A percentile compares a stretch with the other conserved stretches of the same genome.
These are phyloP conservation scores for Starmerella scarabaei DNA, from an alignment of 805 yeast species.

Conservation along the genomic window DNA sequence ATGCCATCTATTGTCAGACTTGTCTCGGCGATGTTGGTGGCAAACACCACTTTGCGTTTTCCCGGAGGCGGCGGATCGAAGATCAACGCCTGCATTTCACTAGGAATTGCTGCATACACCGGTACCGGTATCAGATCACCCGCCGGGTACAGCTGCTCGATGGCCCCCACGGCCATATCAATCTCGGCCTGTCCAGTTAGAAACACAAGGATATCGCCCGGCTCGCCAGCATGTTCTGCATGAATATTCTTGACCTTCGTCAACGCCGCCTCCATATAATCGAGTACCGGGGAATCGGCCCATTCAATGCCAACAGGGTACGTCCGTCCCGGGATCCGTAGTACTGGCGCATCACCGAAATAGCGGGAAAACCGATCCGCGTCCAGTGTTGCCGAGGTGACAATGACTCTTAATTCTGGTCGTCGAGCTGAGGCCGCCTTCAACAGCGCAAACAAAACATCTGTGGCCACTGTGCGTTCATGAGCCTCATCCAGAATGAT, in stretches of 20 bases:
- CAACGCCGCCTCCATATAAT: constrained; percentile 79
- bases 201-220: constrained; percentile 79
- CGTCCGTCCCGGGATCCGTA: constrained; percentile 85
- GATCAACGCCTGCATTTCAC: constrained; percentile 65
- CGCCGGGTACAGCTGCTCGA: constrained; percentile 48
- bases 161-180: constrained; percentile 61
- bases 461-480: constrained; percentile 89
- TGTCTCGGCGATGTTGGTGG: constrained; percentile 95
- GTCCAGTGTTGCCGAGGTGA: constrained; percentile 92
- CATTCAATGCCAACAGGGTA: constrained; percentile 80
- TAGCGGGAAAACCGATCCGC: constrained; percentile 74
- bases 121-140: constrained; percentile 58
- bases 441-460: constrained; percentile 61
- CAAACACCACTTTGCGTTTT: constrained; percentile 74
- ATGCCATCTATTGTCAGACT: constrained; percentile 95
- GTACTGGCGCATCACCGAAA: constrained; percentile 73
- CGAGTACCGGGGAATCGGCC: constrained; percentile 77
- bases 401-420: constrained; percentile 57
- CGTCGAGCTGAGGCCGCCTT: constrained; percentile 55
- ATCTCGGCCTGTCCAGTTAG: constrained; percentile 96
- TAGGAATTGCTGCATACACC: constrained; percentile 81
- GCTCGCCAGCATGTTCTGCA: constrained; percentile 33
- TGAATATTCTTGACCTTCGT: constrained; percentile 84
- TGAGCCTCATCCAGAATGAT: constrained; percentile 96
- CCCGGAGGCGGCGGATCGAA: constrained; percentile 78